Conservation (phyloP, 306 rosid species). For the Coriaria nepalensis region DNA sequence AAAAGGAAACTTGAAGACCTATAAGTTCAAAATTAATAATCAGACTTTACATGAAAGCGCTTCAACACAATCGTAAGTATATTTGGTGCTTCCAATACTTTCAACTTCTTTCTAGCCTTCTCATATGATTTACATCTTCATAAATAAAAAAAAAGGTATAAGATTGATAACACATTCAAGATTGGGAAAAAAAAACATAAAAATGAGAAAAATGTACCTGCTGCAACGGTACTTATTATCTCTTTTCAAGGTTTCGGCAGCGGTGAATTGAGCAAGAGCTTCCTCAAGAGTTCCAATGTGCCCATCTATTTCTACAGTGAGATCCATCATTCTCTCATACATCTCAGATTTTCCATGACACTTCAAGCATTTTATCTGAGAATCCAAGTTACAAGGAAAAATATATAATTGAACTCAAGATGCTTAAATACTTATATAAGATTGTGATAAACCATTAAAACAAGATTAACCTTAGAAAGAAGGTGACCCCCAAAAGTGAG, state of each 20-base stretch:
- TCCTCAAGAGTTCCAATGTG: conserved; percentile 71
- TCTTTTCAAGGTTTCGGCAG: conserved; percentile 58
- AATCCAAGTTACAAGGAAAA: conserved; percentile 15
- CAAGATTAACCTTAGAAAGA: conserved; percentile 49
- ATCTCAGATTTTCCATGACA: conserved; percentile 60
- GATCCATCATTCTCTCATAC: conserved; percentile 75
- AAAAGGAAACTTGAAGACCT: not conserved
- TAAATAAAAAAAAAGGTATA: conserved; percentile 1
- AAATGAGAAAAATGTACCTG: conserved; percentile 32
- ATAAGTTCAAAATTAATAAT: conserved; percentile 8
- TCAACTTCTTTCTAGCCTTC: conserved; percentile 66
- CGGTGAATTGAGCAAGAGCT: conserved; percentile 74
- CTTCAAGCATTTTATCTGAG: conserved; percentile 64
- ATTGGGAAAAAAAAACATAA: not conserved
- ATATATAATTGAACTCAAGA: not conserved
- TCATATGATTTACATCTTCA: conserved; percentile 63
- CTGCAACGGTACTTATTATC: conserved; percentile 57
- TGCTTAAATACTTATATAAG: not conserved
- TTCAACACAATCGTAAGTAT: conserved; percentile 66
- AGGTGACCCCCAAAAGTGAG: conserved; percentile 70
- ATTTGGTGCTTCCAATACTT: conserved; percentile 65
- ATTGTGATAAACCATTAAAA: not conserved
- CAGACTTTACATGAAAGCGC: conserved; percentile 50
- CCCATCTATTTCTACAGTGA: conserved; percentile 71
- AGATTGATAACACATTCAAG: not conserved